Conservation (phyloP, 306 rosid genomes). For the Prunus fruticosa region DNA sequence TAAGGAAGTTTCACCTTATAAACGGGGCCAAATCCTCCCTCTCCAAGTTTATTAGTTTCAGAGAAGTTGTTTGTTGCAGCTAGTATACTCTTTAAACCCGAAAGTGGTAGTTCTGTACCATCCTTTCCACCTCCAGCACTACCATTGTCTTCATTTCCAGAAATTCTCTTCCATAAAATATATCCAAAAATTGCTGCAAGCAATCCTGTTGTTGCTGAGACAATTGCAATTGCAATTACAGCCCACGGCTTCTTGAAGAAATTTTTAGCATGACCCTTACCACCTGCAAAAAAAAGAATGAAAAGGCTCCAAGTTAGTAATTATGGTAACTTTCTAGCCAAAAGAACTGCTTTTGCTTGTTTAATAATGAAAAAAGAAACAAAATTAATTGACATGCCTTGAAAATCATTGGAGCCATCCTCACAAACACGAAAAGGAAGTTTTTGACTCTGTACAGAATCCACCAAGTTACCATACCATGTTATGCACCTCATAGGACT, state of each 20-base stretch:
- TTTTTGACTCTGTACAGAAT: background rate
- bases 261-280: background rate
- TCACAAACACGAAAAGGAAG: background rate
- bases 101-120: conserved; percentile 39
- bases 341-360: background rate
- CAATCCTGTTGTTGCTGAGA: background rate
- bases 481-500: background rate
- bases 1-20: conserved; percentile 33
- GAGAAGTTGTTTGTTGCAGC: conserved; percentile 49
- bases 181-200: background rate
- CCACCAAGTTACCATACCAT: background rate
- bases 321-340: no score
- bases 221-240: background rate
- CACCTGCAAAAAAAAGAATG: background rate
- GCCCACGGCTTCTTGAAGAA: background rate
- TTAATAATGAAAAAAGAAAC: background rate
- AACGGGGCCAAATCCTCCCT: conserved; percentile 64
- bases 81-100: conserved; percentile 25
- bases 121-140: conserved; percentile 26
- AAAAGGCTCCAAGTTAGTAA: no score
- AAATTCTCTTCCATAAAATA: background rate
- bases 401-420: background rate
- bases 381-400: background rate
- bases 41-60: conserved; percentile 46
- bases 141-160: conserved; percentile 1